Percentiles rank a stretch among this genome's conserved stretches.
phyloP scores from a whole-genome alignment of 345 rosid species.

The Eucalyptus cloeziana region DNA sequence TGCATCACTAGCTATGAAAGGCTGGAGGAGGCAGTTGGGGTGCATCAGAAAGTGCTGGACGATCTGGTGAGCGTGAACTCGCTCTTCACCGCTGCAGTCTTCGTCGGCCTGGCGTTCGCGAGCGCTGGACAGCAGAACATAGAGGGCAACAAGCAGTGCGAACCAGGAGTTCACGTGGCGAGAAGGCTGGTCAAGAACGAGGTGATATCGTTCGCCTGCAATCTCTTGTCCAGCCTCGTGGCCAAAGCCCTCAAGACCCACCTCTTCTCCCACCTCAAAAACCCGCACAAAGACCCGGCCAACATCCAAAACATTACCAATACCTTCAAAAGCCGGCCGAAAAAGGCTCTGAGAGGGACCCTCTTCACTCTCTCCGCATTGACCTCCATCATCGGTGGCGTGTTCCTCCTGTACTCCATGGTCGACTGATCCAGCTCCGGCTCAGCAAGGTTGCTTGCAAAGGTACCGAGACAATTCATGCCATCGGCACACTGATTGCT shows the following conservation, averaged over 20 bases:
- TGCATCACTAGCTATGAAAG: accelerated
- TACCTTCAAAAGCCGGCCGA: too few relatives aligned
- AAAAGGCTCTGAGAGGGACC: neutral
- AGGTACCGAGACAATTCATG: neutral
- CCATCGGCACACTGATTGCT: neutral
- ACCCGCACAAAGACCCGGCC: too few relatives aligned
- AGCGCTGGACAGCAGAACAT: neutral
- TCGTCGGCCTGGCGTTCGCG: neutral
- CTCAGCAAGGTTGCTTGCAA: constrained; percentile 14
- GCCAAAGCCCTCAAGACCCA: neutral
- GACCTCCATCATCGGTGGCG: constrained; percentile 6
- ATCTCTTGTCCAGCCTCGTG: constrained; percentile 21
- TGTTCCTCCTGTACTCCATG: constrained; percentile 15
- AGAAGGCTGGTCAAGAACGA: constrained; percentile 12
- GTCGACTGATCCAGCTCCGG: constrained; percentile 14
- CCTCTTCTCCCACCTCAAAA: neutral
- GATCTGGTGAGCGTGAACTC: neutral
- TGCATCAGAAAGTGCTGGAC: neutral
- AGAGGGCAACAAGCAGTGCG: constrained; percentile 2
- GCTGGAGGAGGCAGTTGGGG: neutral
- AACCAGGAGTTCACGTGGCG: neutral
- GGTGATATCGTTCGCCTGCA: constrained; percentile 15
- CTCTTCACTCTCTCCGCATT: neutral
- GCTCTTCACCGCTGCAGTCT: neutral
- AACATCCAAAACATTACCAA: too few relatives aligned